Evolutionary conservation across 345 rosid genomes (phyloP).

Genomic region (Triadica sebifera): DNA sequence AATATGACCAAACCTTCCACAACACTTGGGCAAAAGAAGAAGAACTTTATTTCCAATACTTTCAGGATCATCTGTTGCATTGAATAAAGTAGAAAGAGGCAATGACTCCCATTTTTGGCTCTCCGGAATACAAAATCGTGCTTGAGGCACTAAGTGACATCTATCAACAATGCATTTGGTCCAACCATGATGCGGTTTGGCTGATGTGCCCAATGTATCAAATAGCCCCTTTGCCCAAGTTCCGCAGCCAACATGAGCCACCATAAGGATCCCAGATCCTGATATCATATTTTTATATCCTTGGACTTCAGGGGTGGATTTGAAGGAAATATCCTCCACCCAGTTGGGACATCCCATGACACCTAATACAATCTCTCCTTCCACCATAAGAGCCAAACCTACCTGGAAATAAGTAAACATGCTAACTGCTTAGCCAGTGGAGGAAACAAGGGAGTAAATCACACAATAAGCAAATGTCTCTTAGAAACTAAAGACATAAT

Average conservation of each 20-base stretch:
- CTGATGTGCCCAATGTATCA: constrained; percentile 21
- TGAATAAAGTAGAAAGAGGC: constrained; percentile 53
- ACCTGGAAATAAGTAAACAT: constrained; percentile 48
- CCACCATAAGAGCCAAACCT: constrained; percentile 86
- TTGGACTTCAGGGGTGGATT: constrained; percentile 22
- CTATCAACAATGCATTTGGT: constrained; percentile 68
- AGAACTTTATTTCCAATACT: constrained; percentile 43
- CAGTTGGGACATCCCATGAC: constrained; percentile 95
- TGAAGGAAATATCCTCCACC: constrained; percentile 36
- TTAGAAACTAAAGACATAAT: background rate
- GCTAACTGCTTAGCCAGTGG: constrained; percentile 27
- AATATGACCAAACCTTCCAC: constrained; percentile 68
- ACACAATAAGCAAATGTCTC: background rate
- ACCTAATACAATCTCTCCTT: constrained; percentile 71
- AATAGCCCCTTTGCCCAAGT: constrained; percentile 62
- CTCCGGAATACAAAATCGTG: constrained; percentile 72
- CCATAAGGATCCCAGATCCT: constrained; percentile 59
- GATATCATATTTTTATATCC: constrained; percentile 22
- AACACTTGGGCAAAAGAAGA: constrained; percentile 54
- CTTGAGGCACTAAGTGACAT: constrained; percentile 39
- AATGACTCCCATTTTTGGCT: constrained; percentile 75
- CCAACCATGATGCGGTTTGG: constrained; percentile 50
- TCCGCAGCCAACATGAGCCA: constrained; percentile 74
- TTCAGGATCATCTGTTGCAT: constrained; percentile 41
- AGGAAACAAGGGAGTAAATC: background rate